phyloP scores from a whole-genome alignment of 306 rosid genomes.

The Mucuna pruriens region DNA sequence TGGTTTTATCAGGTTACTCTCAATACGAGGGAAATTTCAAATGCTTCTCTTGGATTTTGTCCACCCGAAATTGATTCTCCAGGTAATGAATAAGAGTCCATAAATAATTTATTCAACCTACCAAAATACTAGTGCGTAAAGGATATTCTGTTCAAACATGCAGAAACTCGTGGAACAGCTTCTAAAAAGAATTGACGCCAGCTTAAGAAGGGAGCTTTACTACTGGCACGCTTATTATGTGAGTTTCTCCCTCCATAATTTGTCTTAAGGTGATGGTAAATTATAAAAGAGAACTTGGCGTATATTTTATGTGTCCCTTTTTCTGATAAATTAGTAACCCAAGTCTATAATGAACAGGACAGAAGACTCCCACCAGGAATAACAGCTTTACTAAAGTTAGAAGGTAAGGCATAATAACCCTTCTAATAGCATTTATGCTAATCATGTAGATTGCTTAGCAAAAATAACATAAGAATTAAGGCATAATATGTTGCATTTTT shows the following conservation, averaged over 20 bases:
- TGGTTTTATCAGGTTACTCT: slow-evolving; percentile 57
- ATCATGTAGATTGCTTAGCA: background rate
- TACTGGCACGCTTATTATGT: slow-evolving; percentile 96
- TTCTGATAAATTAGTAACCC: slow-evolving; percentile 28
- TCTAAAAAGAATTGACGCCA: slow-evolving; percentile 58
- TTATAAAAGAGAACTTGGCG: background rate
- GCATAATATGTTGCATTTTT: too few species aligned
- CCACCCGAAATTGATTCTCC: slow-evolving; percentile 80
- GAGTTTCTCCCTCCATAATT: slow-evolving; percentile 41
- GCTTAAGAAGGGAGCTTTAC: slow-evolving; percentile 71
- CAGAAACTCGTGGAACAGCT: slow-evolving; percentile 88
- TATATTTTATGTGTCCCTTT: background rate
- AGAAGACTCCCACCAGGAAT: slow-evolving; percentile 86
- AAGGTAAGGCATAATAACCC: slow-evolving; percentile 55
- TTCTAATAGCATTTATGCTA: background rate
- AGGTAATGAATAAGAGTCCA: slow-evolving; percentile 49
- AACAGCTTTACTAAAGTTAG: slow-evolving; percentile 79
- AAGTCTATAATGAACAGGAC: slow-evolving; percentile 51
- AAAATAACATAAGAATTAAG: background rate
- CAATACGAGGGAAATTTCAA: slow-evolving; percentile 69
- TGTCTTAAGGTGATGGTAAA: slow-evolving; percentile 26
- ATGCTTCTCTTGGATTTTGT: slow-evolving; percentile 83
- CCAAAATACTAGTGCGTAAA: slow-evolving; percentile 16
- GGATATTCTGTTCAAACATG: slow-evolving; percentile 40
- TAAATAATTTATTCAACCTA: slow-evolving; percentile 12